Evolutionary conservation across 2,329 filamentous ascomycete species (phyloP).

Genomic region (Ophiostoma himal-ulmi): DNA sequence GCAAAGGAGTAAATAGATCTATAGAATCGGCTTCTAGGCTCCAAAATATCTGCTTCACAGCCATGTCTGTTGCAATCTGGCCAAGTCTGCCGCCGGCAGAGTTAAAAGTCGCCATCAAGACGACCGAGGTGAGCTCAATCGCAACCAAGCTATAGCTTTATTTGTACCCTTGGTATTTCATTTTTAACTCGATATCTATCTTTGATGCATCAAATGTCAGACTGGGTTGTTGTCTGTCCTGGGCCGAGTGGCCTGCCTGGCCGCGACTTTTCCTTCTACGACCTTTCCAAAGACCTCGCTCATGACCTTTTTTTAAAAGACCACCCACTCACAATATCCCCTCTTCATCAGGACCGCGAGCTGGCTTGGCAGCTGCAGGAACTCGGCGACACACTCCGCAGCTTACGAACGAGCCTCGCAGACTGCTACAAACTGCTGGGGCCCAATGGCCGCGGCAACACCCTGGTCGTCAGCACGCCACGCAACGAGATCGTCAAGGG

Average conservation of each 20-base stretch:
- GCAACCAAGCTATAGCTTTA: background rate
- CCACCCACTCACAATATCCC: constrained; percentile 31
- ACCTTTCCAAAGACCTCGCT: background rate
- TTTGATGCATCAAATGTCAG: background rate
- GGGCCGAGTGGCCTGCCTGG: background rate
- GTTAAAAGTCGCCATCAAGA: constrained; percentile 45
- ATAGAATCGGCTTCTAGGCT: background rate
- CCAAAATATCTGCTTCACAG: constrained; percentile 16
- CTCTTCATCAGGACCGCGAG: constrained; percentile 42
- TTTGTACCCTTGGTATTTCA: background rate
- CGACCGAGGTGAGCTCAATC: constrained; percentile 43
- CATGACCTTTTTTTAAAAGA: background rate
- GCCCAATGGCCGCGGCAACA: constrained; percentile 44
- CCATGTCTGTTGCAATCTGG: constrained; percentile 56
- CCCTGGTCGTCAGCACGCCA: constrained; percentile 79
- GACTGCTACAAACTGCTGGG: constrained; percentile 81
- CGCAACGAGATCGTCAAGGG: constrained; percentile 89
- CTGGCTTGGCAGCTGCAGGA: constrained; percentile 50
- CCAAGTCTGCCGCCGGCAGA: constrained; percentile 47
- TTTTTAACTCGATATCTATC: background rate
- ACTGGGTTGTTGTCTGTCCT: constrained; percentile 20
- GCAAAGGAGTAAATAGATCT: background rate
- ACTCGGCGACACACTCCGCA: constrained; percentile 43
- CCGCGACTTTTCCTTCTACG: background rate
- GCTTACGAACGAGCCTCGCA: constrained; percentile 63